phyloP scores from a whole-genome alignment of 106 monocot genomes.

The Acorus gramineus region DNA sequence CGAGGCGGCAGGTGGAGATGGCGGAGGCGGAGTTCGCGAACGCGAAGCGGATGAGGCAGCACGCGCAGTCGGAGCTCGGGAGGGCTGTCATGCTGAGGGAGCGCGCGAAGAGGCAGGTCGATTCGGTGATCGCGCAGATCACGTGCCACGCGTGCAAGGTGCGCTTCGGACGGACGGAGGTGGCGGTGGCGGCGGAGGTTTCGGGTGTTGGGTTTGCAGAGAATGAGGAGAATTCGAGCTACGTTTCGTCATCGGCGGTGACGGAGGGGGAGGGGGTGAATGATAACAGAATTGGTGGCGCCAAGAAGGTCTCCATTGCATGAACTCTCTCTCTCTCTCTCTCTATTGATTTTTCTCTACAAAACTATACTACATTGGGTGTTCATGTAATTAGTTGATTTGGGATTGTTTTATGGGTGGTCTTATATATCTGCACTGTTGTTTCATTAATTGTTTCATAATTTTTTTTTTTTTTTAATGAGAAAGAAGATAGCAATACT shows the following conservation, averaged over 20 bases:
- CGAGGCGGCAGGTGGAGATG: conserved; percentile 21
- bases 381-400: too few species aligned
- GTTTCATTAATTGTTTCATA: too few species aligned
- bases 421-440: too few species aligned
- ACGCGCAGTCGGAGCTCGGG: conserved; percentile 35
- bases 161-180: conserved; percentile 4
- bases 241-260: conserved; percentile 27
- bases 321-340: background rate
- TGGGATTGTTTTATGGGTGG: too few species aligned
- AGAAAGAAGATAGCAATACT: too few species aligned
- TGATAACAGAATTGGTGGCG: background rate
- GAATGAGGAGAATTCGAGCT: conserved; percentile 2
- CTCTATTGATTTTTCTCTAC: background rate
- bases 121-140: conserved; percentile 24
- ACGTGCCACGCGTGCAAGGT: conserved; percentile 35
- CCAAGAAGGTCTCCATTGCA: background rate
- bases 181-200: background rate
- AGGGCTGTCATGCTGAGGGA: conserved; percentile 27
- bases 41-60: conserved; percentile 33
- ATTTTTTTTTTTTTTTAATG: too few species aligned
- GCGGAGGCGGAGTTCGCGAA: conserved; percentile 39
- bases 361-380: too few species aligned
- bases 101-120: conserved; percentile 27
- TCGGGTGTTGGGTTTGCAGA: too few species aligned
- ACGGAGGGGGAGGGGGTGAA: conserved; percentile 24